Percentiles rank a stretch among this genome's conserved stretches.
Conservation (phyloP, 768 basidiomycete genomes). For the Baorangia bicolor region DNA sequence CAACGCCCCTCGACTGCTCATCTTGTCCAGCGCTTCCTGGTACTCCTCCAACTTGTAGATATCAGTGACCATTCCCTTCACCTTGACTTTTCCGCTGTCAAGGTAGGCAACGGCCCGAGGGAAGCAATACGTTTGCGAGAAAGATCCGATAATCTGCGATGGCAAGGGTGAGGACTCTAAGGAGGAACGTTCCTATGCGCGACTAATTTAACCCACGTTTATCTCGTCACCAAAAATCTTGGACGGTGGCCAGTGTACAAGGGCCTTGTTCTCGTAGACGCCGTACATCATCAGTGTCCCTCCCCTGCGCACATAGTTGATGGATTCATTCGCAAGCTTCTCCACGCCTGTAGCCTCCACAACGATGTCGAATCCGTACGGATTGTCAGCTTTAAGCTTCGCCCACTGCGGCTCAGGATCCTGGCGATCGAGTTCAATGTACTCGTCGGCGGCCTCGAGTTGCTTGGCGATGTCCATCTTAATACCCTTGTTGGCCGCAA, state of each 20-base stretch:
- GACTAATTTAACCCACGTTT: constrained; percentile 34
- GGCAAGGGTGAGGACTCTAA: constrained; percentile 6
- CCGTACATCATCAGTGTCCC: constrained; percentile 89
- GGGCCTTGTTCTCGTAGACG: constrained; percentile 84
- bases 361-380: constrained; percentile 89
- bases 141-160: constrained; percentile 81
- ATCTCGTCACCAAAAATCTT: constrained; percentile 81
- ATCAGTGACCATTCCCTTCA: constrained; percentile 79
- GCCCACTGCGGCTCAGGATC: constrained; percentile 78
- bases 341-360: constrained; percentile 81
- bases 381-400: constrained; percentile 75
- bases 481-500: constrained; percentile 87
- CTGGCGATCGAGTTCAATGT: constrained; percentile 78
- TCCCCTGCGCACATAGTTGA: constrained; percentile 85
- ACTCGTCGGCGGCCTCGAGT: constrained; percentile 79
- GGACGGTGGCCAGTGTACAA: constrained; percentile 82
- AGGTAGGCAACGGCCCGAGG: constrained; percentile 88
- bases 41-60: constrained; percentile 67
- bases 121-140: constrained; percentile 89
- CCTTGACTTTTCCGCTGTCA: constrained; percentile 79
- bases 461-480: constrained; percentile 86
- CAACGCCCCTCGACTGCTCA: constrained; percentile 59
- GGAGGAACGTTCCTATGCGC: not conserved
- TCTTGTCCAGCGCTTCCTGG: constrained; percentile 70
- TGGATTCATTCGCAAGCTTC: constrained; percentile 81